Percentiles rank a stretch among this genome's conserved stretches.
These are phyloP conservation scores for Micractinium sp. DNA, from an alignment of 139 green algal genomes.

Conservation along the genomic window DNA sequence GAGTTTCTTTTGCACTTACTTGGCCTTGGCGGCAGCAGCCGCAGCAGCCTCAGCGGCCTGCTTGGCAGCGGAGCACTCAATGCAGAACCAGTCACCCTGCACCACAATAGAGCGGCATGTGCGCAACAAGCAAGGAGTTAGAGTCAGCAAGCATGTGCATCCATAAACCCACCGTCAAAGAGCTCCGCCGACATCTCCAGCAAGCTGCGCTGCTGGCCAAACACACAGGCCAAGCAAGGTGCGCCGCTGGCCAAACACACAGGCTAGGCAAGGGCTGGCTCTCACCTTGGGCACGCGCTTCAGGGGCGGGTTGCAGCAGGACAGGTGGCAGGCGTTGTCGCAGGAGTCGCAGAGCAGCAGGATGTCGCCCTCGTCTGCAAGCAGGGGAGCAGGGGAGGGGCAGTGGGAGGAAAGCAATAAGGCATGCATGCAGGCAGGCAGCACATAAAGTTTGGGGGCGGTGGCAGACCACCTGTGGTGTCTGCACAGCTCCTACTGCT, in stretches of 20 bases:
- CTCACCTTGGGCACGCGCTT: constrained; percentile 41
- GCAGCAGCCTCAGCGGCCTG: constrained; percentile 26
- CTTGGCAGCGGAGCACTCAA: constrained; percentile 34
- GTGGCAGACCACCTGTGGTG: too few relatives aligned
- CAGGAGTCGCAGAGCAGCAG: constrained; percentile 50
- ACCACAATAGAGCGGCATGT: not conserved
- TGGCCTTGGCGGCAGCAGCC: constrained; percentile 7
- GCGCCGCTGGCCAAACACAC: too few relatives aligned
- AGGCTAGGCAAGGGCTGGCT: too few relatives aligned
- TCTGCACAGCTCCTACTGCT: too few relatives aligned
- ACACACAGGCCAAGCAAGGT: too few relatives aligned
- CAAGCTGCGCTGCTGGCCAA: too few relatives aligned
- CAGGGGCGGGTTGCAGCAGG: constrained; percentile 42
- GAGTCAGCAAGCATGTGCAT: too few relatives aligned
- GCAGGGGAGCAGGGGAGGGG: not conserved
- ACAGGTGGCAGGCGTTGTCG: constrained; percentile 56
- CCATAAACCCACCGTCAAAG: too few relatives aligned
- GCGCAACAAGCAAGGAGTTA: too few relatives aligned
- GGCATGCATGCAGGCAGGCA: constrained; percentile 35
- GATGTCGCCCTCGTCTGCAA: constrained; percentile 53
- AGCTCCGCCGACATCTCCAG: too few relatives aligned
- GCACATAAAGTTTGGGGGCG: not conserved
- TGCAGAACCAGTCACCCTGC: constrained; percentile 50
- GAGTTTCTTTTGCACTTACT: not conserved
- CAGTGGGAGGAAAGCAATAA: not conserved